These are phyloP conservation scores for Cutaneotrichosporon mucoides DNA, from an alignment of 1,284 basidiomycete genomes.

Conservation along the genomic window DNA sequence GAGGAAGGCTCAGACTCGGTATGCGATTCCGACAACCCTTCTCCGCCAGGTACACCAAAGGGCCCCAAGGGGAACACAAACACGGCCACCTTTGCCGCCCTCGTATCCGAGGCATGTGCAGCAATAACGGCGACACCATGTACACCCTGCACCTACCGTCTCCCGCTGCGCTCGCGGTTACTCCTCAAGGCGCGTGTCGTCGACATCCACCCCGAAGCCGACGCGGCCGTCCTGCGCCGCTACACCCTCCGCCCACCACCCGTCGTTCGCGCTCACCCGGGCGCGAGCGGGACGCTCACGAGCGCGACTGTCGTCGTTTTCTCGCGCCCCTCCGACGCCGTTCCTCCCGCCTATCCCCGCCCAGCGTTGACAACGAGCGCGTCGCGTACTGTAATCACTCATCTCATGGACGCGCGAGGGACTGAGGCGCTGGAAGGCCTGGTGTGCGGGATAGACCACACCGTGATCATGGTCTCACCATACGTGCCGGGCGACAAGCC, in stretches of 20 bases:
- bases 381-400: not conserved
- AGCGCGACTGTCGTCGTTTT: not conserved
- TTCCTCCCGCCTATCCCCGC: not conserved
- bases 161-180: not conserved
- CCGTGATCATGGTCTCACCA: not conserved
- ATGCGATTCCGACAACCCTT: no score
- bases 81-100: no score
- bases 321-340: not conserved
- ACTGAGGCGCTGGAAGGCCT: not conserved
- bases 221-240: not conserved
- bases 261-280: not conserved
- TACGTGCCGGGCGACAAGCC: not conserved
- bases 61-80: no score
- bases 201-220: not conserved
- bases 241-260: not conserved
- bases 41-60: no score
- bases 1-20: no score
- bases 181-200: not conserved
- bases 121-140: no score
- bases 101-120: not conserved
- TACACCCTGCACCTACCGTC: no score
- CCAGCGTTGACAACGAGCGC: not conserved
- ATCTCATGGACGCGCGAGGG: not conserved
- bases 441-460: not conserved
- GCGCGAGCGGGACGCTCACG: not conserved